A percentile compares a stretch with the other conserved stretches of the same genome.
Conservation (phyloP, 768 basidiomycete genomes). For the Tylopilus vinaceipallidus region DNA sequence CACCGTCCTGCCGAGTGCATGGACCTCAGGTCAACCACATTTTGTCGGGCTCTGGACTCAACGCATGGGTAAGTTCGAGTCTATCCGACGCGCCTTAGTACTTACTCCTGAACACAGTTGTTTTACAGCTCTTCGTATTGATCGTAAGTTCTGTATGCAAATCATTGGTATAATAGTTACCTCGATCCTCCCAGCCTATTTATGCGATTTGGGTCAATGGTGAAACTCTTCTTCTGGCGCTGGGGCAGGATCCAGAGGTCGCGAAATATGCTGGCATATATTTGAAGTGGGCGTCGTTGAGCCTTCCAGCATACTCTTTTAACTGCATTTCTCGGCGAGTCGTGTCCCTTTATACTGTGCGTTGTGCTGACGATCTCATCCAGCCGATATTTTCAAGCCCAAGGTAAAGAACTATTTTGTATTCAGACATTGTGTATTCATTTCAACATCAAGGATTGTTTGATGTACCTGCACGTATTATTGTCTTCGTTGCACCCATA, state of each 20-base stretch:
- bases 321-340: slow-evolving; percentile 49
- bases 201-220: slow-evolving; percentile 78
- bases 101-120: slow-evolving; percentile 7
- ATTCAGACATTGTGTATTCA: slow-evolving; percentile 20
- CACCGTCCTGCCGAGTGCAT: slow-evolving; percentile 90
- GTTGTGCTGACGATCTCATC: slow-evolving; percentile 48
- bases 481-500: slow-evolving; percentile 76
- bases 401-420: slow-evolving; percentile 51
- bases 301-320: slow-evolving; percentile 70
- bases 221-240: slow-evolving; percentile 67
- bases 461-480: slow-evolving; percentile 80
- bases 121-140: slow-evolving; percentile 31
- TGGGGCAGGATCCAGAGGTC: slow-evolving; percentile 80
- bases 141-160: slow-evolving; percentile 46
- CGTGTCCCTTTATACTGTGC: slow-evolving; percentile 22
- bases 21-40: slow-evolving; percentile 83
- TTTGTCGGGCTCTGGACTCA: slow-evolving; percentile 91
- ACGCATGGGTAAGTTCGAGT: slow-evolving; percentile 62
- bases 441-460: slow-evolving; percentile 59
- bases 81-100: not conserved
- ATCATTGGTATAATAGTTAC: not conserved
- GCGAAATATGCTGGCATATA: slow-evolving; percentile 74
- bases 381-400: slow-evolving; percentile 65
- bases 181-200: slow-evolving; percentile 41
- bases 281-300: slow-evolving; percentile 70